Base-by-base conservation (phyloP, 768 basidiomycete species). In the Russula compacta region DNA sequence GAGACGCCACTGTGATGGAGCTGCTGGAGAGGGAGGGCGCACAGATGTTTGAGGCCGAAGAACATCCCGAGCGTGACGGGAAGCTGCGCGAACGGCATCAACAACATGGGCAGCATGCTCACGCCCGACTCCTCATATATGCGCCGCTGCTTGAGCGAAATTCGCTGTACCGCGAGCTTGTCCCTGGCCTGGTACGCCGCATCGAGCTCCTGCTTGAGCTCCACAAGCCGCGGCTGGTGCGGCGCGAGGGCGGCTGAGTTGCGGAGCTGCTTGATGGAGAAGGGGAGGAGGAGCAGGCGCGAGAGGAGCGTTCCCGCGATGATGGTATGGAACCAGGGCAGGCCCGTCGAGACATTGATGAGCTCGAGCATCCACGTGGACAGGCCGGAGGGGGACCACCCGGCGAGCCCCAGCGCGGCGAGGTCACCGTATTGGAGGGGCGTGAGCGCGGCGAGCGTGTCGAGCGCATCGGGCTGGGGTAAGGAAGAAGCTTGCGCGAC, bases 281-380 rank as follows among this genome's bases (percentile, higher is more conserved):
- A 73, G 2, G 88, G 89, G 54, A 90, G 70, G 49, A 88, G 76
- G 52, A 79, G 49, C 19, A 80, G 52, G 21, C 87, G 83, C 77
- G 86, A 83, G 69, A 84, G 68, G 11, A 86, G 57, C 32, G 85
- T 82, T 33, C 84, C 83, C 5, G 73, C 75, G 47, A 92, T 73
- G 72, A 94, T 89, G 51, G 90, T 87, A 78, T 84, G 83, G 75
- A 89, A 89, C 91, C 92, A 94, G 0, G 87, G 85, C 61, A 92
- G 72, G 40, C 84, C 85, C 0, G 83, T 82, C 51, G 77, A 72
- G 53, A 91, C 84, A 64, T 92, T 83, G 56, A 90, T 71, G 51
- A 83, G 64, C 71, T 92, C 89, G 52, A 89, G 75, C 17, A 81
- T 74, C 79, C 80, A 83, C 46, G 80, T 77, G 19, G 83, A 74